A percentile compares a stretch with the other conserved stretches of the same genome.
Evolutionary conservation across 257 asterid genomes (phyloP).

Genomic region (Solanum neorickii): DNA sequence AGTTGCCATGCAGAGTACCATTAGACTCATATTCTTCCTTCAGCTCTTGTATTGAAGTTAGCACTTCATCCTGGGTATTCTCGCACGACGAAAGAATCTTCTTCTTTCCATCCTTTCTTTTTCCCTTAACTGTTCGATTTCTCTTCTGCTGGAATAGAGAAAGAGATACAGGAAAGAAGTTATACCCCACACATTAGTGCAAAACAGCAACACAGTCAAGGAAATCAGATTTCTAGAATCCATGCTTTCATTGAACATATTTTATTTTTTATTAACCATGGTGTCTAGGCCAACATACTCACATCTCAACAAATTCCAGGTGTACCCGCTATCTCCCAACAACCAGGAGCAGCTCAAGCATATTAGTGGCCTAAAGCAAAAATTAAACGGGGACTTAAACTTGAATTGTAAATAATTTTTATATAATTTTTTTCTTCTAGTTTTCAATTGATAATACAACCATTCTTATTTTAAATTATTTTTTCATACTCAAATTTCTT

Average conservation of each 20-base stretch:
- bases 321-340: background rate
- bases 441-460: too few species aligned
- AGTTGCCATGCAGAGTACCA: slow-evolving; percentile 10
- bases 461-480: too few species aligned
- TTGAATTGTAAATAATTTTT: too few species aligned
- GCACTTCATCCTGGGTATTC: slow-evolving; percentile 10
- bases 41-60: slow-evolving; percentile 15
- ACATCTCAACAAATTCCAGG: background rate
- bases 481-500: too few species aligned
- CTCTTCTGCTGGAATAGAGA: slow-evolving; percentile 28
- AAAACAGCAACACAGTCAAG: background rate
- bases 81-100: slow-evolving; percentile 6
- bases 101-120: slow-evolving; percentile 33
- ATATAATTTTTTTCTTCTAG: too few species aligned
- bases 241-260: background rate
- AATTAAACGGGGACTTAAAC: too few species aligned
- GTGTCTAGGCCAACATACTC: background rate
- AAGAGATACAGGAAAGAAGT: background rate
- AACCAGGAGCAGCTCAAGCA: too few species aligned
- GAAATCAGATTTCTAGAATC: background rate
- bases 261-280: background rate
- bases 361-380: too few species aligned
- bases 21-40: slow-evolving; percentile 23
- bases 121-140: slow-evolving; percentile 22
- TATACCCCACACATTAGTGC: background rate